These are phyloP conservation scores for Stagonosporopsis cucurbitacearum DNA, from an alignment of 2,329 filamentous ascomycete genomes.

Conservation along the genomic window DNA sequence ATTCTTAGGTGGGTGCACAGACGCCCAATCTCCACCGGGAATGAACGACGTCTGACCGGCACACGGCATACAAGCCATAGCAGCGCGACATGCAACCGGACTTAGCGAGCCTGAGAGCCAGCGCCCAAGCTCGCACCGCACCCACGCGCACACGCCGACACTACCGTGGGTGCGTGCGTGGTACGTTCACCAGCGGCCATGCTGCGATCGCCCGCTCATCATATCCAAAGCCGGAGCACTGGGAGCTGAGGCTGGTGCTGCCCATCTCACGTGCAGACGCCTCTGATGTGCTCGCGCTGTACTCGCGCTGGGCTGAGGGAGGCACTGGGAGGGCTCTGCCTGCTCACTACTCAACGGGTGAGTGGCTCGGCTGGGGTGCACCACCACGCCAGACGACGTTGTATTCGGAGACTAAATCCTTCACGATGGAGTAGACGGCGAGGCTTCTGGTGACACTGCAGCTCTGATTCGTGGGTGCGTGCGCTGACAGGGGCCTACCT, in stretches of 20 bases:
- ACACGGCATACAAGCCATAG: slow-evolving; percentile 21
- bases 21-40: slow-evolving; percentile 10
- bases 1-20: slow-evolving; percentile 15
- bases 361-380: slow-evolving; percentile 19
- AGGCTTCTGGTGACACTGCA: slow-evolving; percentile 19
- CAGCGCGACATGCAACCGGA: slow-evolving; percentile 21
- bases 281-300: slow-evolving; percentile 40
- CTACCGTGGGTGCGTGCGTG: no score
- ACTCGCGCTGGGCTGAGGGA: no score
- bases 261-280: slow-evolving; percentile 30
- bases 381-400: slow-evolving; percentile 10
- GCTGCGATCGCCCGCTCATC: slow-evolving; percentile 36
- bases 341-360: slow-evolving; percentile 13
- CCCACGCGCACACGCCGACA: slow-evolving; percentile 20
- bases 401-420: slow-evolving; percentile 16
- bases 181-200: slow-evolving; percentile 18
- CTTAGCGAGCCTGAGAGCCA: slow-evolving; percentile 17
- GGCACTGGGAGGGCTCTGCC: no score
- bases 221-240: slow-evolving; percentile 30
- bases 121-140: slow-evolving; percentile 16
- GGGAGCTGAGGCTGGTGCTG: slow-evolving; percentile 21
- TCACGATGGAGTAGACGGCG: slow-evolving; percentile 1
- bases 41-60: slow-evolving; percentile 17
- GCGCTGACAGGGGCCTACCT: slow-evolving; percentile 9
- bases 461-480: slow-evolving; percentile 7